These are phyloP conservation scores for Diaporthe batatas DNA, from an alignment of 2,329 filamentous ascomycete species.

Conservation along the genomic window DNA sequence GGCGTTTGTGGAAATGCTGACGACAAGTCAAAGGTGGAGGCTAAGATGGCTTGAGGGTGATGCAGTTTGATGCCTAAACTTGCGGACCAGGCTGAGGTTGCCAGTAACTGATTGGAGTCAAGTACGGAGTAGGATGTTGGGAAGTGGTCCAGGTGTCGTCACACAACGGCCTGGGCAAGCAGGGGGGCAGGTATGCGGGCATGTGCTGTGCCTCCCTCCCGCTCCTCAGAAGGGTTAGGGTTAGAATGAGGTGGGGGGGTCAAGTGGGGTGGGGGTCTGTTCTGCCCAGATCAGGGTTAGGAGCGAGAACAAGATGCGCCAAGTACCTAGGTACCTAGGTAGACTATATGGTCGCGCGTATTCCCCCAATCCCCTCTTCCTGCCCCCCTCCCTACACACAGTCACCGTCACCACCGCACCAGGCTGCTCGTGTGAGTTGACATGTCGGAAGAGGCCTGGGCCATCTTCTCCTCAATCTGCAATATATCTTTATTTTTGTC, in stretches of 20 bases:
- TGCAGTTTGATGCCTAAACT: constrained; percentile 29
- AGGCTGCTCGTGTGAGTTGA: constrained; percentile 18
- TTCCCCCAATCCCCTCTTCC: constrained; percentile 1
- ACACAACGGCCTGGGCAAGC: constrained; percentile 20
- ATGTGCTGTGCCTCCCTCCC: background rate
- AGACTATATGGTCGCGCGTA: background rate
- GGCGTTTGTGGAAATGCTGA: constrained; percentile 1
- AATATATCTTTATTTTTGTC: constrained; percentile 27
- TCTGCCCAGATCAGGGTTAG: background rate
- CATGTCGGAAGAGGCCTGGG: constrained; percentile 21
- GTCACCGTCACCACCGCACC: background rate
- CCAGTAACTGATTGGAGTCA: constrained; percentile 1
- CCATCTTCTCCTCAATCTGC: background rate
- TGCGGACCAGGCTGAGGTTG: background rate
- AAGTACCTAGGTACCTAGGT: too few species aligned
- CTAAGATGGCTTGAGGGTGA: background rate
- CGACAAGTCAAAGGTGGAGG: constrained; percentile 2
- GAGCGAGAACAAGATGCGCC: background rate
- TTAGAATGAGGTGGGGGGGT: background rate
- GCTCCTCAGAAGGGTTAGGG: background rate
- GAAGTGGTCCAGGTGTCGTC: constrained; percentile 23
- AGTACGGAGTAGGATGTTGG: constrained; percentile 7
- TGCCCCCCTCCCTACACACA: background rate
- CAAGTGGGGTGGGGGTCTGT: too few species aligned
- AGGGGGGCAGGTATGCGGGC: constrained; percentile 2